Base-by-base conservation (phyloP, 352 stramenopile species). In the Phytophthora colocasiae region DNA sequence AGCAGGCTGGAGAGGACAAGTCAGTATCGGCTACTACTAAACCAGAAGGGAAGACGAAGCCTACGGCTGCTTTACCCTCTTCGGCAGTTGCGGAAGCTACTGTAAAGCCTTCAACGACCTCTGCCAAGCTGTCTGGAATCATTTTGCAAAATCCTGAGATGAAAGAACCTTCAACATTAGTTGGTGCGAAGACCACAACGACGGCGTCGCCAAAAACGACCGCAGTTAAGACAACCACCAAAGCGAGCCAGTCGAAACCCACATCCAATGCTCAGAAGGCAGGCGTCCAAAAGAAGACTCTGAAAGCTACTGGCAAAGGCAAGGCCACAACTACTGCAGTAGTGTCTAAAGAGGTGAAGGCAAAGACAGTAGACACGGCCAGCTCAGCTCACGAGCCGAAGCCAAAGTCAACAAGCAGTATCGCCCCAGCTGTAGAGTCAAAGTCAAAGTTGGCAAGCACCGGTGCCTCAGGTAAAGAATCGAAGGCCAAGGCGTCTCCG, bases 61-160 rank as follows among this genome's bases (percentile, higher is more conserved):
- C 32, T 11, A 58, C 27, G 8, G 26, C 17, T 6, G 48, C 7
- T 50, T 4, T 6, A 61, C 31, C 29, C 47, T 5, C 12, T 44
- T 24, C 38, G 14, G 15, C 17, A 22, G 2, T 17, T 26, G 34
- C 19, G 17, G 24, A 46, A n/a, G 47, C 31, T 48, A n/a, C 27
- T 3, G 27, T 36, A 22, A 26, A 19, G 38, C 27, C 27, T 34
- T 19, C 49, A 52, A 10, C 8, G 12, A 17, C 32, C 36, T 10
- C 41, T 4, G 41, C 19, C 1, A 69, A 63, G 22, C 4, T 58
- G 12, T 47, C 50, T 2, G 43, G 19, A 1, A 31, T 65, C 17
- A 62, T 65, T 19, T 63, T 44, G 11, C 73, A 81, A 19, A 81
- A 78, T 26, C 73, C 73, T 4, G 73, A 81, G 34, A 70, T 78